Base-by-base conservation (phyloP, 768 basidiomycete species). In the Chiua virens region DNA sequence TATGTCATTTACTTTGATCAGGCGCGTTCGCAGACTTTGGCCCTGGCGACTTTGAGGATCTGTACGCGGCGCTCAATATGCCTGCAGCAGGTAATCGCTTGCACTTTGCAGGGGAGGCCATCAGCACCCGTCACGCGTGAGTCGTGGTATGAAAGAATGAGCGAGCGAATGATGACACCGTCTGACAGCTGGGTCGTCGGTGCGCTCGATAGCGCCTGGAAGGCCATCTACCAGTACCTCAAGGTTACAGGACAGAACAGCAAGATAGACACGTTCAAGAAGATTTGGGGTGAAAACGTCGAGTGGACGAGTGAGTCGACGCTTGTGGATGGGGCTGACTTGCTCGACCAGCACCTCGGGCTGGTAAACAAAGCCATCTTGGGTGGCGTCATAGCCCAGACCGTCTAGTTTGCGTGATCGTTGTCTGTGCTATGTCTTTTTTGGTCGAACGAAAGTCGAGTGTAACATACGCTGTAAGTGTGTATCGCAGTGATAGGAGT, bases 1-100 rank as follows among this genome's bases (percentile, higher is more conserved):
- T 75, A 34, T 0, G 67, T 72, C 5, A 11, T 10, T 20, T 20
- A 22, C 45, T n/a, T 11, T 45, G 23, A 23, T 8, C 42, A 73
- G 76, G 75, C 39, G 72, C 72, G 5, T 75, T 64, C 49, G 76
- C 74, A 0, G 59, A 58, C 54, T 78, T 77, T 40, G 68, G 66
- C 0, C 75, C 77, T 8, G 74, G 74, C 8, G 52, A 73, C 20
- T 76, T 74, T 45, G 50, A 55, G 10, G 52, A 65, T 7, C 34
- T 73, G 34, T 76, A 72, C 51, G 45, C 53, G 3, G 52, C 61
- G 7, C 59, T 76, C 20, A 72, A 52, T 17, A 5, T 22, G 10
- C 70, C 74, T 8, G 70, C 72, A 1, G 65, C 62, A 22, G 25
- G 18, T 3, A 52, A 45, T 10, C 42, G 50, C 5, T 42, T 60